These are phyloP conservation scores for Hanseniaspora gamundiae DNA, from an alignment of 1,139 yeast species.

Conservation along the genomic window DNA sequence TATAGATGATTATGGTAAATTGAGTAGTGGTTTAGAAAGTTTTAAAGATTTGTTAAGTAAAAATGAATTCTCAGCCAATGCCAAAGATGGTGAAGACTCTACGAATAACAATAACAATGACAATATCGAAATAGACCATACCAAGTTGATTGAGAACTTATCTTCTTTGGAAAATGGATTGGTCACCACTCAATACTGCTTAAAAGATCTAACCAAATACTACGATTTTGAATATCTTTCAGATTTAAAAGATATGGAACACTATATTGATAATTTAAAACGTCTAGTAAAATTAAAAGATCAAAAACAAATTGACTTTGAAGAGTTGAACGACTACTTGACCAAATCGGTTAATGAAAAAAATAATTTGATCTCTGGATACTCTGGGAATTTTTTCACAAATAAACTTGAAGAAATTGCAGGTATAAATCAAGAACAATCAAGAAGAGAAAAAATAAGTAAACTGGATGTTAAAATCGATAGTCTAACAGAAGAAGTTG, in stretches of 20 bases:
- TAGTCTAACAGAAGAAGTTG: slow-evolving; percentile 43
- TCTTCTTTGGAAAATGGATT: slow-evolving; percentile 41
- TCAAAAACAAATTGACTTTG: slow-evolving; percentile 82
- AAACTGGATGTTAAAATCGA: slow-evolving; percentile 47
- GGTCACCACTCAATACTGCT: slow-evolving; percentile 34
- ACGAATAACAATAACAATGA: background rate
- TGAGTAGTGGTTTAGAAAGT: slow-evolving; percentile 58
- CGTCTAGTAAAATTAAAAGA: slow-evolving; percentile 73
- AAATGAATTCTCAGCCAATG: background rate
- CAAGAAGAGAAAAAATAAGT: slow-evolving; percentile 38
- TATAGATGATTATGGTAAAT: slow-evolving; percentile 57
- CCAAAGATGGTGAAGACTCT: no score
- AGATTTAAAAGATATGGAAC: slow-evolving; percentile 75
- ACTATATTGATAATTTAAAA: slow-evolving; percentile 67
- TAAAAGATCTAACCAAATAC: slow-evolving; percentile 41
- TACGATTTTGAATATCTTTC: slow-evolving; percentile 76
- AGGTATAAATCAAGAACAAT: slow-evolving; percentile 46
- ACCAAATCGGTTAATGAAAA: slow-evolving; percentile 59
- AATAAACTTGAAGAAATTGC: slow-evolving; percentile 47
- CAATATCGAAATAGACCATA: slow-evolving; percentile 18
- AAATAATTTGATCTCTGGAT: slow-evolving; percentile 45
- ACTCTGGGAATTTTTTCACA: slow-evolving; percentile 39
- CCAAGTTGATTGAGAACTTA: slow-evolving; percentile 37
- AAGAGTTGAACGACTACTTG: slow-evolving; percentile 71
- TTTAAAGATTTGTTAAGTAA: slow-evolving; percentile 40